Percentiles rank a stretch among this genome's conserved stretches.
Conservation (phyloP, 2,329 filamentous ascomycete genomes). For the Rhynchosporium secalis region DNA sequence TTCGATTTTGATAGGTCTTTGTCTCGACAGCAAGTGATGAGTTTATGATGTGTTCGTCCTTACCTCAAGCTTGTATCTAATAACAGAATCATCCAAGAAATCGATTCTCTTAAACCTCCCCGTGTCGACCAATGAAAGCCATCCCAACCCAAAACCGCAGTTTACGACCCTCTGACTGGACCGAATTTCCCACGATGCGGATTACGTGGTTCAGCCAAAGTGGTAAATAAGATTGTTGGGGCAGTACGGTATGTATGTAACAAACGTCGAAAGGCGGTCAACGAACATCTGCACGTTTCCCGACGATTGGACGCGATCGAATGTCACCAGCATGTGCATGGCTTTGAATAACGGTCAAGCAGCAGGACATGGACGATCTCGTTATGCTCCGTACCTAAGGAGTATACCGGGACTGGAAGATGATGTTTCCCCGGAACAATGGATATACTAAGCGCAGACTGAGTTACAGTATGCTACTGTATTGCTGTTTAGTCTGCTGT, state of each 20-base stretch:
- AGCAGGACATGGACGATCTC: not conserved
- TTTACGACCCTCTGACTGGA: not conserved
- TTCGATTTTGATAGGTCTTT: too few species aligned
- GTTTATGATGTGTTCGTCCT: too few species aligned
- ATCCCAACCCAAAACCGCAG: not conserved
- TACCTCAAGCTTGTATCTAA: too few species aligned
- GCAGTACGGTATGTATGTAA: not conserved
- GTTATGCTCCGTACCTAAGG: too few species aligned
- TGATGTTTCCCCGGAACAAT: not conserved
- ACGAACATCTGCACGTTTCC: conserved; percentile 27
- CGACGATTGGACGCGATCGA: conserved; percentile 27
- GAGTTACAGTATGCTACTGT: too few species aligned
- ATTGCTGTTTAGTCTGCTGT: too few species aligned
- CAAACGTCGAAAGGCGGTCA: conserved; percentile 18
- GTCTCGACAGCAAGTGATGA: too few species aligned
- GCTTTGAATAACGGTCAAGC: not conserved
- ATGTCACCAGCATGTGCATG: not conserved
- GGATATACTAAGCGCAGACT: too few species aligned
- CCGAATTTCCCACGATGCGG: not conserved
- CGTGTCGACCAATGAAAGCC: not conserved
- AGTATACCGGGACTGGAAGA: not conserved
- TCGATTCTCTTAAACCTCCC: not conserved
- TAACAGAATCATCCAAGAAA: too few species aligned
- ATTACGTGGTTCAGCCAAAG: not conserved
- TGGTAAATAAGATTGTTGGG: not conserved